A percentile compares a stretch with the other conserved stretches of the same genome.
phyloP scores from a whole-genome alignment of 2,329 filamentous ascomycete genomes.

The Metarhizium anisopliae region DNA sequence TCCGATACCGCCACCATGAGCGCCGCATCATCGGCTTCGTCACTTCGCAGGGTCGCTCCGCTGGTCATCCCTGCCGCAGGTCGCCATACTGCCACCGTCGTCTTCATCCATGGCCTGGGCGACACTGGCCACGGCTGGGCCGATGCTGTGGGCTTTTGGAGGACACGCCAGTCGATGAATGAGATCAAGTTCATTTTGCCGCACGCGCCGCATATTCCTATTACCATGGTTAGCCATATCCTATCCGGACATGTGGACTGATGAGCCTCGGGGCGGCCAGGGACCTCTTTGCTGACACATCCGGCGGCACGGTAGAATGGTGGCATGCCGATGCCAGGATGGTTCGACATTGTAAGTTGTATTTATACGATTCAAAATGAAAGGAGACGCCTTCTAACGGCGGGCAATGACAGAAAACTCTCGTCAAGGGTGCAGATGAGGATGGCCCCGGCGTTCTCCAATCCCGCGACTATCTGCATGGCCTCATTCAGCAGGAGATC shows the following conservation, averaged over 20 bases:
- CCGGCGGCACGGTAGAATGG: constrained; percentile 44
- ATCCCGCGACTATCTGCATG: constrained; percentile 59
- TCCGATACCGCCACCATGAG: not conserved
- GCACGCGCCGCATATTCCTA: constrained; percentile 77
- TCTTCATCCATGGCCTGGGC: constrained; percentile 87
- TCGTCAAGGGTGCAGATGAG: constrained; percentile 29
- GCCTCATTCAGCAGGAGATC: constrained; percentile 70
- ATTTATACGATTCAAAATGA: not conserved
- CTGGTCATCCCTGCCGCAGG: constrained; percentile 71
- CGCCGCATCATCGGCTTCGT: constrained; percentile 14
- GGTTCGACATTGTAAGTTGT: constrained; percentile 66
- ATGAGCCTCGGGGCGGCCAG: not conserved
- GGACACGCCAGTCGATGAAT: constrained; percentile 67
- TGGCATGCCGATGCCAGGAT: constrained; percentile 75
- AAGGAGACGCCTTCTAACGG: not conserved
- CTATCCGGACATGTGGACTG: not conserved
- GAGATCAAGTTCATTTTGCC: constrained; percentile 94
- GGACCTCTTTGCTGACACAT: not conserved
- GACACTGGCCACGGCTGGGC: constrained; percentile 76
- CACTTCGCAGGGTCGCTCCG: constrained; percentile 31
- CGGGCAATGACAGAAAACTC: constrained; percentile 26
- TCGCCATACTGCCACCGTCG: constrained; percentile 87
- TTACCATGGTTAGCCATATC: constrained; percentile 49
- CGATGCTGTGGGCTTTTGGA: constrained; percentile 79
- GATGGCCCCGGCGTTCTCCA: constrained; percentile 61